phyloP scores from a whole-genome alignment of 2,329 filamentous ascomycete species.

The Cladosporium phlei region DNA sequence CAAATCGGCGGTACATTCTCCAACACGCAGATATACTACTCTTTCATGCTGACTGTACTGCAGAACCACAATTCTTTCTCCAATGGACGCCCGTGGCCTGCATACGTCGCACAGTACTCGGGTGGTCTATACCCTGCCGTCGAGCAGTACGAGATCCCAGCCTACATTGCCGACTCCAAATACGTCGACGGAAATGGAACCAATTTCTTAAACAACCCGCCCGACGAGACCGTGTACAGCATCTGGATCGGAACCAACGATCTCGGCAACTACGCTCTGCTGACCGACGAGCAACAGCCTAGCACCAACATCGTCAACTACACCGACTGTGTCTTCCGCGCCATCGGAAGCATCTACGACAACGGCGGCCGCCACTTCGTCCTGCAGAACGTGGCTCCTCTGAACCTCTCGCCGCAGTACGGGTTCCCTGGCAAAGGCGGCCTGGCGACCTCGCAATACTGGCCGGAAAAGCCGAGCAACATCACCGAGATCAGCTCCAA shows the following conservation, averaged over 20 bases:
- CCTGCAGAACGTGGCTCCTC: slow-evolving; percentile 64
- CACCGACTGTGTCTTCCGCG: slow-evolving; percentile 62
- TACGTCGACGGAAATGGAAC: slow-evolving; percentile 33
- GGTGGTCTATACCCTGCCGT: slow-evolving; percentile 55
- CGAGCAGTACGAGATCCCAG: slow-evolving; percentile 42
- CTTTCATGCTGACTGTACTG: not conserved
- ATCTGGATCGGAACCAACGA: slow-evolving; percentile 83
- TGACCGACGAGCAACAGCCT: slow-evolving; percentile 58
- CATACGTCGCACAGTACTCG: slow-evolving; percentile 59
- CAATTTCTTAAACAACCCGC: slow-evolving; percentile 40
- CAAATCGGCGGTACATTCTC: slow-evolving; percentile 39
- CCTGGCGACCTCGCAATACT: slow-evolving; percentile 41
- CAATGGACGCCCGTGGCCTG: slow-evolving; percentile 65
- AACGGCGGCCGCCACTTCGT: slow-evolving; percentile 67
- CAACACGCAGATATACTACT: not conserved
- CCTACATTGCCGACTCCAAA: slow-evolving; percentile 43
- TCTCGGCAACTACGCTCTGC: slow-evolving; percentile 60
- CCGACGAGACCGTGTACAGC: slow-evolving; percentile 63
- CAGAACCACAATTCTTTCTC: slow-evolving; percentile 47
- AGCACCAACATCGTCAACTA: slow-evolving; percentile 61
- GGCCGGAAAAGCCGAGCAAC: slow-evolving; percentile 45
- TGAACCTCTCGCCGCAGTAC: slow-evolving; percentile 64
- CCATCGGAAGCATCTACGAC: slow-evolving; percentile 59
- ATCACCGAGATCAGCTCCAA: slow-evolving; percentile 46
- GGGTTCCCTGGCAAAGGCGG: slow-evolving; percentile 46